Evolutionary conservation across 352 stramenopile species (phyloP), one percentile per base, ranked within the genome.

Genomic region (Pythium guiyangense): DNA sequence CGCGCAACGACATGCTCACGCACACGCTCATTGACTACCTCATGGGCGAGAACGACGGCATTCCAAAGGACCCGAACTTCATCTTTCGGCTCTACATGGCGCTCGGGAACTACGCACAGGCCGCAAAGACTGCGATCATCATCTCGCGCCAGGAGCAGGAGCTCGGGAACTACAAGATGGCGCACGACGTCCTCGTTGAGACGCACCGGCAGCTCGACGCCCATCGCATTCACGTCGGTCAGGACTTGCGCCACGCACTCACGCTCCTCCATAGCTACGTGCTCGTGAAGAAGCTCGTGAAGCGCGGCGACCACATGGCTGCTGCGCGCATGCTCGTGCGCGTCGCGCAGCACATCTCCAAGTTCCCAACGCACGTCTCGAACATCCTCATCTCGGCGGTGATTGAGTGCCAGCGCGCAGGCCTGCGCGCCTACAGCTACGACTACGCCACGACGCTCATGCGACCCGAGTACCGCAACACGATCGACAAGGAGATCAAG

Each of bases 41-140:
- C n/a, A 98, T 98, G 85, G 92, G 92, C 40, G 94, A 98, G 62
- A 89, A 86, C 42, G 91, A 97, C 61, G 92, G 93, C 29, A 94
- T 97, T 49, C 88, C 88, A 1, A 97, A 98, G 66, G 94, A 98
- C 58, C 90, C 92, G 6, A 93, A 97, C 61, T 94, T 98, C 61
- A 97, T 98, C 53, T 98, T 97, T 56, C 81, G 90, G 0, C 64
- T 98, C 17, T 98, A 98, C 73, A 84, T 98, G 77, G 88, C 90
- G 22, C 77, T 98, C n/a, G 91, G 88, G 18, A 97, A 98, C 69
- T 98, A 96, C 70, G 67, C 86, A 0, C 86, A 98, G 60, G 93
- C 93, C 1, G 88, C 90, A 17, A 97, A 97, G 63, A 98, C 93
- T 6, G 93, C 93, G 12, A 81, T 97, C 52, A 96, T 98, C 66